Conservation (phyloP, 106 monocot species). For the Phalaenopsis equestris region DNA sequence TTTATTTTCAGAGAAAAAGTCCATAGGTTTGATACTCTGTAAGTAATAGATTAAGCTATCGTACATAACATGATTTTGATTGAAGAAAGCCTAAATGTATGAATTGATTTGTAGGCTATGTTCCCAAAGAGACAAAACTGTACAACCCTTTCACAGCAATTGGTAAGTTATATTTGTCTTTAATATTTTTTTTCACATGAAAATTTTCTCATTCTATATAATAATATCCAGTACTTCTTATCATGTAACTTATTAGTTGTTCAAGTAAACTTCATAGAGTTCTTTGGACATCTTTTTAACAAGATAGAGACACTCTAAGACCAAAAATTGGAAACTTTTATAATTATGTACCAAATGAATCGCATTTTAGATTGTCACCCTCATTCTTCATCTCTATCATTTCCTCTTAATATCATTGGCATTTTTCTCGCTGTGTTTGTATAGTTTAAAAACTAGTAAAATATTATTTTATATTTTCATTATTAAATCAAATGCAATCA, state of each 20-base stretch:
- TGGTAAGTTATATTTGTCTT: neutral
- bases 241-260: neutral
- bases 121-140: slow-evolving; percentile 8
- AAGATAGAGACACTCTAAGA: neutral
- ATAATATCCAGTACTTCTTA: neutral
- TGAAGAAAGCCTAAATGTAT: neutral
- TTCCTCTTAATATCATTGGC: no score
- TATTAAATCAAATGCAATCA: no score
- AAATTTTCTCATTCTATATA: neutral
- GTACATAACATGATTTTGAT: no score
- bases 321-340: neutral
- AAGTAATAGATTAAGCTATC: no score
- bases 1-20: neutral
- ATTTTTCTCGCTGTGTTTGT: no score
- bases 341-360: no score
- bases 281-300: neutral
- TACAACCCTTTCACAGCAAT: neutral
- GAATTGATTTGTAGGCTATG: slow-evolving; percentile 19
- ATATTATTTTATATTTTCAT: no score
- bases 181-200: no score
- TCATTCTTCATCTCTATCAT: no score
- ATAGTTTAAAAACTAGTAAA: no score
- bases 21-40: no score
- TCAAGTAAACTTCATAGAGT: neutral
- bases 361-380: no score